Conservation (phyloP, 768 basidiomycete species). For the Suillus brevipes region DNA sequence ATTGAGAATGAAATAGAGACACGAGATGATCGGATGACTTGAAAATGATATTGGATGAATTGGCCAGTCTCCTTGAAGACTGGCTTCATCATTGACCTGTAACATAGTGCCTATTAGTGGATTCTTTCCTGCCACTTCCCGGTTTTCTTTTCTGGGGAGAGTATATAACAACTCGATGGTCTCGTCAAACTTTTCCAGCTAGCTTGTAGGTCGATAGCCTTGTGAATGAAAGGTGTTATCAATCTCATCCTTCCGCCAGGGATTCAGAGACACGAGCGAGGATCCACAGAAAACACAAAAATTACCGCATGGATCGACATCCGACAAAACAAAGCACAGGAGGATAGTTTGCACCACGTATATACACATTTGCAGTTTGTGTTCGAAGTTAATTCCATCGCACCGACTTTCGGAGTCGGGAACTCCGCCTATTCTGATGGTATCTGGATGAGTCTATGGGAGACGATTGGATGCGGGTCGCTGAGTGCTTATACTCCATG, state of each 20-base stretch:
- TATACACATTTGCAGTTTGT: background rate
- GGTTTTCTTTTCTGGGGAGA: conserved; percentile 20
- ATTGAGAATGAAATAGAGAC: background rate
- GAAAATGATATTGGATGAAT: conserved; percentile 31
- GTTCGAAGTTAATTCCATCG: no score
- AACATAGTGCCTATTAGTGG: background rate
- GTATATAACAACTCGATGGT: conserved; percentile 30
- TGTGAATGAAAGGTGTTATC: conserved; percentile 63
- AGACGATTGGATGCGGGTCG: background rate
- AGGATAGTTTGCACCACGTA: background rate
- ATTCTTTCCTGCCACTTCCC: background rate
- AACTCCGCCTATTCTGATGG: background rate
- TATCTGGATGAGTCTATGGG: background rate
- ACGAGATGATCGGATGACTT: conserved; percentile 28
- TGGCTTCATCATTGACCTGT: conserved; percentile 16
- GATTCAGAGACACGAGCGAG: background rate
- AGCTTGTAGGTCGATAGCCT: conserved; percentile 46
- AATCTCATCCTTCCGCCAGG: conserved; percentile 45
- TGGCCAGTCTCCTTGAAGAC: conserved; percentile 15
- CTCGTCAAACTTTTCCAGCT: conserved; percentile 24
- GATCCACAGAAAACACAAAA: no score
- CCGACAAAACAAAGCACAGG: no score
- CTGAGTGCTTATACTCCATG: no score
- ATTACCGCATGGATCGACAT: background rate
- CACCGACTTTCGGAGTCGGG: background rate